These are phyloP conservation scores for Dorcoceras hygrometricum DNA, from an alignment of 257 asterid species.

Conservation along the genomic window DNA sequence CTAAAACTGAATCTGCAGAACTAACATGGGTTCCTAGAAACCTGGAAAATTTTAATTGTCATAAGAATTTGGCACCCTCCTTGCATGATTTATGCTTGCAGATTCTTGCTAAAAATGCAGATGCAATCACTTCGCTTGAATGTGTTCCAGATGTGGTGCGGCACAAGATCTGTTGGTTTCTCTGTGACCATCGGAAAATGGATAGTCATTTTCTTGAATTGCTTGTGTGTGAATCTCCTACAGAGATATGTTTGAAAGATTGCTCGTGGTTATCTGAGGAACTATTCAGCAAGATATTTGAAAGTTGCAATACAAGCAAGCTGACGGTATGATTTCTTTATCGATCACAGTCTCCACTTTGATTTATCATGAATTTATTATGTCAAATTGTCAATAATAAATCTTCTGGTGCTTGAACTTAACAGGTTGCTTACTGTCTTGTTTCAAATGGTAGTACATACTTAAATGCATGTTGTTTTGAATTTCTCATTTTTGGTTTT, in stretches of 20 bases:
- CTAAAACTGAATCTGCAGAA: conserved; percentile 35
- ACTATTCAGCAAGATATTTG: conserved; percentile 48
- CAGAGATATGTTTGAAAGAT: conserved; percentile 75
- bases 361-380: conserved; percentile 10
- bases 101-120: conserved; percentile 65
- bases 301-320: conserved; percentile 51
- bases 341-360: conserved; percentile 1
- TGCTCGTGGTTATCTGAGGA: conserved; percentile 94
- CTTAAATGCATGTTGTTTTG: neutral
- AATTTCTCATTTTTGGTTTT: conserved; percentile 16
- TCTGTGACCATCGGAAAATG: conserved; percentile 72
- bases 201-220: conserved; percentile 56
- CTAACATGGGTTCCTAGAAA: conserved; percentile 61
- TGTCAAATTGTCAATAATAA: neutral
- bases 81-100: conserved; percentile 70
- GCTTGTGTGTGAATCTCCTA: conserved; percentile 63
- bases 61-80: conserved; percentile 47
- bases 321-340: conserved; percentile 47
- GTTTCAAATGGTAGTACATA: neutral
- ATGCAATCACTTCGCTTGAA: conserved; percentile 75
- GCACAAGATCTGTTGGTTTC: conserved; percentile 67
- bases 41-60: conserved; percentile 31
- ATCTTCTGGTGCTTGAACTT: conserved; percentile 6
- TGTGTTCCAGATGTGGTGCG: conserved; percentile 74
- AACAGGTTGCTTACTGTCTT: conserved; percentile 15